These are phyloP conservation scores for Paracoccidioides lutzii DNA, from an alignment of 2,329 filamentous ascomycete genomes.

Conservation along the genomic window DNA sequence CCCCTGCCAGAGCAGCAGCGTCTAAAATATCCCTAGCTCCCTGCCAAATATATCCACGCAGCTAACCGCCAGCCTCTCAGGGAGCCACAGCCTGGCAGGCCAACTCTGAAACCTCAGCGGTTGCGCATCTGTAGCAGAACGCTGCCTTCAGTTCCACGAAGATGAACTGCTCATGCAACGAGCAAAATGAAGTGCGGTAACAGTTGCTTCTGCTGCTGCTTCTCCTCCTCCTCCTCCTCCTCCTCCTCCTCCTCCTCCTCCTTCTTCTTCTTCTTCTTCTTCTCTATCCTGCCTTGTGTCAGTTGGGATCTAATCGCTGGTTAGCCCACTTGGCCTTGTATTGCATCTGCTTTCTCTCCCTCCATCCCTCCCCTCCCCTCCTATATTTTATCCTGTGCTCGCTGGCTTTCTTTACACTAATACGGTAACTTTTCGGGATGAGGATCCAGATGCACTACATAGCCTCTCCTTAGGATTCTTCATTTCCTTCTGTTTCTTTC, in stretches of 20 bases:
- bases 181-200: not conserved
- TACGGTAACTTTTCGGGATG: not conserved
- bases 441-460: not conserved
- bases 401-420: not conserved
- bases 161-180: not conserved
- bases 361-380: not conserved
- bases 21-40: not conserved
- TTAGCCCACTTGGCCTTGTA: no score
- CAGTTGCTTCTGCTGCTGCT: not conserved
- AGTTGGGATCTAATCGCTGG: no score
- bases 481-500: not conserved
- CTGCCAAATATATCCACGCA: not conserved
- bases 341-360: not conserved
- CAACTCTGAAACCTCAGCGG: constrained; percentile 3
- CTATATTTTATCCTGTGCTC: not conserved
- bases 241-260: no score
- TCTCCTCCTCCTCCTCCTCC: not conserved
- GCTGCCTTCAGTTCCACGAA: constrained; percentile 1
- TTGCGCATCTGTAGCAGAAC: constrained; percentile 1
- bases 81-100: not conserved
- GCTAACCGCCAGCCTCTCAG: not conserved
- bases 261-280: not conserved
- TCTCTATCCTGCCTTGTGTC: not conserved
- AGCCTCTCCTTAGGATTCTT: not conserved
- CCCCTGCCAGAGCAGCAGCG: not conserved